Percentiles rank a stretch among this genome's conserved stretches.
Evolutionary conservation across 1,284 basidiomycete genomes (phyloP).

Genomic region (Inonotus obliquus): DNA sequence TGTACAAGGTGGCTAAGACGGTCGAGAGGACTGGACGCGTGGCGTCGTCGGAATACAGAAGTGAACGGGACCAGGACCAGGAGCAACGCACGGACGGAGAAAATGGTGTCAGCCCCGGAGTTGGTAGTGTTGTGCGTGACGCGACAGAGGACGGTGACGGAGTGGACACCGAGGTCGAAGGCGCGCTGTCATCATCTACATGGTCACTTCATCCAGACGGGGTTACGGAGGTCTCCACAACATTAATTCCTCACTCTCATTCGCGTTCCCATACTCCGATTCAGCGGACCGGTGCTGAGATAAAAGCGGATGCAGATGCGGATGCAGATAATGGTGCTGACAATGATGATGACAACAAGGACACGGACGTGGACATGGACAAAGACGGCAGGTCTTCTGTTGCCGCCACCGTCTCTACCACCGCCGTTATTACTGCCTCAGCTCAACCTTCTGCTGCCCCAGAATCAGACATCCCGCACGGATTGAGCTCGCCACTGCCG

Average conservation of each 20-base stretch:
- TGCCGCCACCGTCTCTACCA: not conserved
- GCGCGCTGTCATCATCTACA: conserved; percentile 4
- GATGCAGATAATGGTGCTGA: not conserved
- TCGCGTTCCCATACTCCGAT: too few species aligned
- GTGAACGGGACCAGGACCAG: too few species aligned
- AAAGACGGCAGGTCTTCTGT: not conserved
- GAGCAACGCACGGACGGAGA: too few species aligned
- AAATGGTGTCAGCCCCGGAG: not conserved
- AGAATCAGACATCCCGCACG: not conserved
- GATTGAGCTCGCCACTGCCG: not conserved
- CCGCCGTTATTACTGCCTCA: not conserved
- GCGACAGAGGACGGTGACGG: not conserved
- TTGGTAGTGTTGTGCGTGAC: not conserved
- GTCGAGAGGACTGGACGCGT: not conserved
- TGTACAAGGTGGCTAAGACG: not conserved
- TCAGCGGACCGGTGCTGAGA: not conserved
- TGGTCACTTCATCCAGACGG: conserved; percentile 4
- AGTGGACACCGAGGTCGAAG: not conserved
- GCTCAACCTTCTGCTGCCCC: conserved; percentile 1
- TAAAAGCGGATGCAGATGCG: not conserved
- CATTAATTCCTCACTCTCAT: too few species aligned
- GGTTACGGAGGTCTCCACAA: not conserved
- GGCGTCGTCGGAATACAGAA: not conserved
- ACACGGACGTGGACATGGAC: not conserved
- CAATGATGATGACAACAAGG: not conserved